Base-by-base conservation (phyloP, 108 stramenopile genomes). In the Cyclostephanos tholiformis region DNA sequence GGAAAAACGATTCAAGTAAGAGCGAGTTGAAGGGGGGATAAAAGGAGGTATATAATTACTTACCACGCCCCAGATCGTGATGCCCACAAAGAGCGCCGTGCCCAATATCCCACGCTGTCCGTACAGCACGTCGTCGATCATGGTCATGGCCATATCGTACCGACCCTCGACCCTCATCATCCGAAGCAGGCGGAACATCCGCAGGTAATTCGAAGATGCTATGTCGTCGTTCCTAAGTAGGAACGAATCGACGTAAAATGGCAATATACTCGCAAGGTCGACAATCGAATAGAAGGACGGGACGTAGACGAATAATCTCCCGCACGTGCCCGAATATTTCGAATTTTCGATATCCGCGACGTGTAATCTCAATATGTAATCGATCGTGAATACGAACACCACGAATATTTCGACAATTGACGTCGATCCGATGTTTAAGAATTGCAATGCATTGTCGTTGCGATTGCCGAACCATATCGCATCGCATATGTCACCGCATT, bases 161-260 rank as follows among this genome's bases (percentile, higher is more conserved):
- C 94, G 84, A 30, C 93, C 92, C 70, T 93, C 93, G 43, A 91
- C 91, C 32, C 86, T 88, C 90, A 95, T 91, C 93, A 97, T 93
- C 19, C 95, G 75, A 11, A 97, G 77, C 35, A 97, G 69, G 19
- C 96, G 94, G 74, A 93, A 93, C 96, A 97, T 95, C 74, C 96
- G 65, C 39, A 97, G 67, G 74, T 94, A 97, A 58, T 88, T 88
- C 22, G 89, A 85, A 14, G 90, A 74, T 20, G 87, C 89, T 27
- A 80, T 50, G 69, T 91, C 85, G 16, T 77, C 81, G 46, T 88
- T 56, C 8, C 75, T 68, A 23, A 97, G 74, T 7, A 91, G 13
- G 65, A 97, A 89, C 19, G 88, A 69, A 69, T 97, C 96, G 11
- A 97, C 53, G 73, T 94, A 97, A 61, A 95, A 97, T 1, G 96